Conservation (phyloP, 176 grass and related monocot species). For the Chrysopogon serrulatus region DNA sequence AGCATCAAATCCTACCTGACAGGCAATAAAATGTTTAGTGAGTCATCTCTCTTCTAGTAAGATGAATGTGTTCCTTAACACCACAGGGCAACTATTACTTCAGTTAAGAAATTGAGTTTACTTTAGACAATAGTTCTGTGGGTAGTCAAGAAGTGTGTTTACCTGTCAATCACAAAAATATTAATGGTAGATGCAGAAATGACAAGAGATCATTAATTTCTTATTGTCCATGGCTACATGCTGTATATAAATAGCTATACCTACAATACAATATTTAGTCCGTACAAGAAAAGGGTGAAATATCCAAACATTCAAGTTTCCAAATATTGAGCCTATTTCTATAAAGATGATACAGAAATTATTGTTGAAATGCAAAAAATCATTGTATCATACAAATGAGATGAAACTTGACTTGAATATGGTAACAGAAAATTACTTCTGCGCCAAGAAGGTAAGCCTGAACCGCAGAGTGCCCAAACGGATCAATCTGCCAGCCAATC, state of each 20-base stretch:
- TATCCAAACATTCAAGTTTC: background rate
- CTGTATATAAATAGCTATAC: background rate
- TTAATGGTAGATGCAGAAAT: background rate
- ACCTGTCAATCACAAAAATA: background rate
- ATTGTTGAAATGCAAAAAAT: background rate
- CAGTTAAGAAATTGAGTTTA: background rate
- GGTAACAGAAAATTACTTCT: slow-evolving; percentile 41
- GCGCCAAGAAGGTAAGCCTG: slow-evolving; percentile 87
- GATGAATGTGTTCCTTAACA: background rate
- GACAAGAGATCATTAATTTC: background rate
- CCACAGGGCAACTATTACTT: background rate
- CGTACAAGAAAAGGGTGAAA: background rate
- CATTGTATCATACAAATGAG: background rate
- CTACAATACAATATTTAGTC: background rate
- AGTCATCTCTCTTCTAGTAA: background rate
- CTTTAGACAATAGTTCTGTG: background rate
- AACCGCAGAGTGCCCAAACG: slow-evolving; percentile 90
- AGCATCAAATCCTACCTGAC: slow-evolving; percentile 94
- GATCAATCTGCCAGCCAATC: slow-evolving; percentile 96
- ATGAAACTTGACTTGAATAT: background rate
- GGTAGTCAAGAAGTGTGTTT: background rate
- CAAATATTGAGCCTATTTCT: background rate
- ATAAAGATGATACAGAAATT: background rate
- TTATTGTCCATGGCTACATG: background rate
- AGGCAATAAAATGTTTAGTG: slow-evolving; percentile 11